Evolutionary conservation across 306 rosid genomes (phyloP), one percentile per base, ranked within the genome.

Genomic region (Gastrolobium villosum): DNA sequence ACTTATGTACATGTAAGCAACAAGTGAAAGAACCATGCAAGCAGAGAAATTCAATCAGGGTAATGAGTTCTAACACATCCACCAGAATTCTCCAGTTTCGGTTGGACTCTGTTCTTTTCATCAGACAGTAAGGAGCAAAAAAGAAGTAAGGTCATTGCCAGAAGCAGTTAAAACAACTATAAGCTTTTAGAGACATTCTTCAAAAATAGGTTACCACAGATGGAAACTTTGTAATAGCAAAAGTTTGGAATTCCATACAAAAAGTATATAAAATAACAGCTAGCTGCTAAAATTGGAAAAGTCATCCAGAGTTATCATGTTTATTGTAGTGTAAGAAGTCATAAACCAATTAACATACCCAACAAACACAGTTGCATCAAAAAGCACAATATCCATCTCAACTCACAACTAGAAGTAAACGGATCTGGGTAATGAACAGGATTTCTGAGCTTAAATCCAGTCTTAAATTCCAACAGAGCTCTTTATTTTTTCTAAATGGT

Each of bases 41-140:
- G 75, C 36, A 73, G 36, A 39, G 28, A 46, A 45, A 60, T 84
- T 41, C 52, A 68, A 74, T 74, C 57, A 60, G 37, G 65, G 20
- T 32, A 44, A 26, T 32, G 50, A 37, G 61, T 44, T 55, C 44
- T 35, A 46, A 54, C 11, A 82, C 26, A 32, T 44, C 60, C 10
- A 63, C 8, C 50, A 34, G 37, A 70, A 34, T 7, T n/a, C 10
- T 49, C 59, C 68, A 10, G 35, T 43, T 15, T 50, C 7, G 13
- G 57, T 34, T 6, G 36, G 78, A 31, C 7, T 68, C 13, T 1
- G 64, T 59, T 46, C 20, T 74, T 65, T 69, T 59, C 63, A 54
- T 52, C 3, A 64, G 37, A 64, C 40, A 63, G 41, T 26, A 62
- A 46, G 5, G 50, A 20, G 64, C 43, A 50, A 32, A 49, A 35